A percentile compares a stretch with the other conserved stretches of the same genome.
These are phyloP conservation scores for Cryphonectria parasitica DNA, from an alignment of 2,329 filamentous ascomycete genomes.

Conservation along the genomic window DNA sequence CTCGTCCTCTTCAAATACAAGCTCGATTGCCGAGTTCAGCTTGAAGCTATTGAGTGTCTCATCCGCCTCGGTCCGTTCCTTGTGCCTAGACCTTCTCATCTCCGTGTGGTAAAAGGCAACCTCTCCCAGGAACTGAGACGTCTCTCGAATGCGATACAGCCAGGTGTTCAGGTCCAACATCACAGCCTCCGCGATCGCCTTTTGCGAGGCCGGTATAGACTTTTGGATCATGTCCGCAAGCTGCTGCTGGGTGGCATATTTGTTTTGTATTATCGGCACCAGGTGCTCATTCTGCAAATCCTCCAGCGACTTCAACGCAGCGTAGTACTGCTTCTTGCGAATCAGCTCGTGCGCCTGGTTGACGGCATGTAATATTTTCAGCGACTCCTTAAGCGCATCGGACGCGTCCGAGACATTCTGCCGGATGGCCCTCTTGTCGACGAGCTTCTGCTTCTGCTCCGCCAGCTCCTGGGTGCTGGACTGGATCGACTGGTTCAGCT, in stretches of 20 bases:
- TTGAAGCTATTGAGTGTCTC: slow-evolving; percentile 81
- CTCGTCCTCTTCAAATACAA: slow-evolving; percentile 92
- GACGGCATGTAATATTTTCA: slow-evolving; percentile 88
- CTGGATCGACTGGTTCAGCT: slow-evolving; percentile 93
- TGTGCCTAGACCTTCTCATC: slow-evolving; percentile 79
- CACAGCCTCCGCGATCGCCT: slow-evolving; percentile 91
- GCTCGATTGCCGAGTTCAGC: slow-evolving; percentile 91
- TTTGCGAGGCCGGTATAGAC: slow-evolving; percentile 90
- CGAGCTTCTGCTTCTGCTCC: slow-evolving; percentile 90
- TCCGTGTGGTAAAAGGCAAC: slow-evolving; percentile 97
- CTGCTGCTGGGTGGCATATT: slow-evolving; percentile 92
- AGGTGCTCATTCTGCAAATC: slow-evolving; percentile 96
- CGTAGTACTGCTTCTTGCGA: slow-evolving; percentile 92
- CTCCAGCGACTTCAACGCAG: slow-evolving; percentile 88
- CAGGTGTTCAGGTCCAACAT: slow-evolving; percentile 97
- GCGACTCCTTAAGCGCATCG: slow-evolving; percentile 83
- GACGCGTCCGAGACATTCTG: slow-evolving; percentile 96
- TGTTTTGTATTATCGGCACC: slow-evolving; percentile 70
- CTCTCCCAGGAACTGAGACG: slow-evolving; percentile 93
- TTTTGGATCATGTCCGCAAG: slow-evolving; percentile 95
- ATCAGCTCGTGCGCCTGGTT: slow-evolving; percentile 94
- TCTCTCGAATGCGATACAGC: slow-evolving; percentile 93
- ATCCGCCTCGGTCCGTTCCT: slow-evolving; percentile 78
- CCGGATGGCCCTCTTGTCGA: slow-evolving; percentile 87
- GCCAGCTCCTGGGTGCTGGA: slow-evolving; percentile 92